Percentiles rank a stretch among this genome's conserved stretches.
Conservation (phyloP, 1,284 basidiomycete genomes). For the Meira nashicola region DNA sequence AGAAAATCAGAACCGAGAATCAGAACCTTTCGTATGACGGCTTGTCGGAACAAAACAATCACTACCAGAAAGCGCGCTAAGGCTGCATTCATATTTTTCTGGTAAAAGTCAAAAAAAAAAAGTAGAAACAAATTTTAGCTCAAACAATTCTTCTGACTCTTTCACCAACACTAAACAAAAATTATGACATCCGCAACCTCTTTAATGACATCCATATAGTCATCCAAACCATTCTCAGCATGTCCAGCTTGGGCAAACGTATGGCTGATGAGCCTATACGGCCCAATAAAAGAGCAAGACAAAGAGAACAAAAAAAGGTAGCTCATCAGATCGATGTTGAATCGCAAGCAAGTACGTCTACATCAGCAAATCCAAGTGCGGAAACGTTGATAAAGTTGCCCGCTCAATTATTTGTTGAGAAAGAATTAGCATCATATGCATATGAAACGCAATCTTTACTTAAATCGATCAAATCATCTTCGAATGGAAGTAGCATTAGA, state of each 20-base stretch:
- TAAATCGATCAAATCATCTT: constrained; percentile 1
- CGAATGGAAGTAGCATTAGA: constrained; percentile 12
- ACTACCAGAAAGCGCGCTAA: too few relatives aligned
- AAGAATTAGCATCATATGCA: not conserved
- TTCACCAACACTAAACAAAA: not conserved
- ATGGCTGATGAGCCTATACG: not conserved
- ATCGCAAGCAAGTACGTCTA: not conserved
- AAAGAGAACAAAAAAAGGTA: not conserved
- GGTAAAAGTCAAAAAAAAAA: too few relatives aligned
- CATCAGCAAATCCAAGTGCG: not conserved
- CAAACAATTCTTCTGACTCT: too few relatives aligned
- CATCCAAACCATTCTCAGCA: not conserved
- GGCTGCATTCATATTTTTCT: too few relatives aligned
- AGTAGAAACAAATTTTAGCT: too few relatives aligned
- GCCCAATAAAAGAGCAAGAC: not conserved
- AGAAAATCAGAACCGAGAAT: too few relatives aligned
- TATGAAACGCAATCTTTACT: not conserved
- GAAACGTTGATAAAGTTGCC: not conserved
- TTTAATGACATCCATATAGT: not conserved
- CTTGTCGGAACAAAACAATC: too few relatives aligned
- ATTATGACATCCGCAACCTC: not conserved
- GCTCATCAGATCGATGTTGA: not conserved
- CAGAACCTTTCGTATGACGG: too few relatives aligned
- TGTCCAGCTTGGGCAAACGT: constrained; percentile 1
- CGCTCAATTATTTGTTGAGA: not conserved